Evolutionary conservation across 2,329 filamentous ascomycete genomes (phyloP), one percentile per base, ranked within the genome.

Genomic region (Pseudofabraea citricarpa): DNA sequence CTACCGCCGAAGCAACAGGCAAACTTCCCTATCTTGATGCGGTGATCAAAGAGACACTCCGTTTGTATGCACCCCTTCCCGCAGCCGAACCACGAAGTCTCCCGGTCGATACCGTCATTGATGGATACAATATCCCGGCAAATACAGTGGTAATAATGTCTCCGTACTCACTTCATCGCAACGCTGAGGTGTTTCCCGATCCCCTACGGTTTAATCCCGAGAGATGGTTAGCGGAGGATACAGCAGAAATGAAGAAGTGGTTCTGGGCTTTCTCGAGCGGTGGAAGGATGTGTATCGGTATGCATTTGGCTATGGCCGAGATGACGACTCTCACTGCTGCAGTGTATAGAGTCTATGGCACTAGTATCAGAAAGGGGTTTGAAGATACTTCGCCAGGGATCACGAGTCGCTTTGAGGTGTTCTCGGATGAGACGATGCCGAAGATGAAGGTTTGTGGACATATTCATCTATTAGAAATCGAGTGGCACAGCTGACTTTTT

Each of bases 261-360:
- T 84, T 81, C 49, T 78, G 80, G 67, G 79, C 81, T 0, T 87
- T 87, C 56, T 78, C 81, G 0, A 82, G 75, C 6, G 82, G 83
- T 0, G 77, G 81, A 0, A 68, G 81, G 19, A 81, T 83, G 60
- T 87, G 83, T 48, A 69, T 87, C 4, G 83, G 82, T 0, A 74
- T 50, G 58, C 64, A 44, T 53, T 56, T 74, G 7, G 72, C 72
- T 2, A 71, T 73, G 64, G 68, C 69, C 10, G 71, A 74, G 51
- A 73, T 75, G 70, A 70, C 66, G 1, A 70, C 67, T 1, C 52
- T 75, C 6, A 53, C 69, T 1, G 63, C 69, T 4, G 65, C 68
- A 2, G 48, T 75, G 4, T 73, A 75, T 53, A 55, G 66, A 39
- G 58, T 53, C 21, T 75, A 72, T 50, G 57, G 37, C 3, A 73